These are phyloP conservation scores for Ustilago sp. DNA, from an alignment of 1,284 basidiomycete genomes.

Conservation along the genomic window DNA sequence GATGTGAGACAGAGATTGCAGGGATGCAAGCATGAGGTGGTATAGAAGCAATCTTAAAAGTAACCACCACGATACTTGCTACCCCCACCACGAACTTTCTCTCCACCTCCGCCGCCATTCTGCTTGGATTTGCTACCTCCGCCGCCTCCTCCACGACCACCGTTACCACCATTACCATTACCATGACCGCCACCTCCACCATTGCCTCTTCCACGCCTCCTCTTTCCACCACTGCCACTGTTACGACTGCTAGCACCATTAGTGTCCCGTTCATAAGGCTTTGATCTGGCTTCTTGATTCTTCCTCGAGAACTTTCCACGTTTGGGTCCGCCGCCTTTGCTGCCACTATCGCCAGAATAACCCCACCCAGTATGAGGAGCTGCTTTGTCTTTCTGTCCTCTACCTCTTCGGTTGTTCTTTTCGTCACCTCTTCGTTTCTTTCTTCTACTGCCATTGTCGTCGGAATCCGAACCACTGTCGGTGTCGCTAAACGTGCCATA, in stretches of 20 bases:
- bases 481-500: constrained; percentile 12
- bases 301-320: constrained; percentile 16
- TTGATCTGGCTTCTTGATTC: background rate
- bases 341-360: constrained; percentile 20
- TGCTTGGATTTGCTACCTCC: background rate
- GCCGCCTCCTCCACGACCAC: background rate
- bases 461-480: constrained; percentile 11
- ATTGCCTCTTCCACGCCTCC: background rate
- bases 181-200: constrained; percentile 2
- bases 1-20: background rate
- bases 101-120: constrained; percentile 10
- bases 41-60: constrained; percentile 14
- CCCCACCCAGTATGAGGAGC: constrained; percentile 25
- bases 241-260: background rate
- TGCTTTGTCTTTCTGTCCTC: background rate
- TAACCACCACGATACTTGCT: constrained; percentile 54
- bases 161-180: background rate
- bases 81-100: constrained; percentile 36
- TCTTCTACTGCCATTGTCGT: background rate
- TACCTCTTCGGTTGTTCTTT: constrained; percentile 16
- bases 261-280: background rate
- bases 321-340: constrained; percentile 5
- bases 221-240: constrained; percentile 14
- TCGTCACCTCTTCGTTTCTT: constrained; percentile 25
- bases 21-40: background rate